Evolutionary conservation across 306 rosid genomes (phyloP).

Genomic region (Vicia villosa): DNA sequence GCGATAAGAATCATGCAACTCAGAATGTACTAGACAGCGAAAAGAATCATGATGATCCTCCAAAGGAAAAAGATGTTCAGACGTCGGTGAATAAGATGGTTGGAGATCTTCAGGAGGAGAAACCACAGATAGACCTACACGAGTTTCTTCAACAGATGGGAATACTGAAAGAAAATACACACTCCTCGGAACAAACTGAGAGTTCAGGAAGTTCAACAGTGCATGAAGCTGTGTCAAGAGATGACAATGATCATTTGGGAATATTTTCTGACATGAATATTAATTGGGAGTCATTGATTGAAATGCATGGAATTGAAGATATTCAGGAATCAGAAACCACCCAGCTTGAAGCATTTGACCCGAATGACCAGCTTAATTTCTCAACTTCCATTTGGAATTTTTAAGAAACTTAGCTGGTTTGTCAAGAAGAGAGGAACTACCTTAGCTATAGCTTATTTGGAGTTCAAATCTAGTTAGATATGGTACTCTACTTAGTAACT

Average conservation of each 20-base stretch:
- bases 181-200: slow-evolving; percentile 45
- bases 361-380: slow-evolving; percentile 58
- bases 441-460: slow-evolving; percentile 15
- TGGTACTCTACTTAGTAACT: background rate
- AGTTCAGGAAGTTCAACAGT: slow-evolving; percentile 43
- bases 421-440: slow-evolving; percentile 25
- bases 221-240: slow-evolving; percentile 50
- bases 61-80: slow-evolving; percentile 41
- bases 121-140: slow-evolving; percentile 93
- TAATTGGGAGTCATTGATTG: slow-evolving; percentile 81
- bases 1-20: slow-evolving; percentile 27
- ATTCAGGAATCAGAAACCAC: slow-evolving; percentile 53
- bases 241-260: slow-evolving; percentile 50
- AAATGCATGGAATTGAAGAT: slow-evolving; percentile 61
- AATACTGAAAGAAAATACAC: slow-evolving; percentile 56
- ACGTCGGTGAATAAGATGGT: slow-evolving; percentile 36
- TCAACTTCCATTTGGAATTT: slow-evolving; percentile 82
- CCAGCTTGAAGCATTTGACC: slow-evolving; percentile 55
- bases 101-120: slow-evolving; percentile 65
- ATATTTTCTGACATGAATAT: slow-evolving; percentile 56
- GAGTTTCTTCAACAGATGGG: slow-evolving; percentile 98
- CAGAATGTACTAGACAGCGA: slow-evolving; percentile 28
- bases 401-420: slow-evolving; percentile 39
- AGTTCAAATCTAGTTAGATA: slow-evolving; percentile 34
- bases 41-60: slow-evolving; percentile 27